phyloP scores from a whole-genome alignment of 176 grass and related monocot species.

The Urochloa ruziziensis region DNA sequence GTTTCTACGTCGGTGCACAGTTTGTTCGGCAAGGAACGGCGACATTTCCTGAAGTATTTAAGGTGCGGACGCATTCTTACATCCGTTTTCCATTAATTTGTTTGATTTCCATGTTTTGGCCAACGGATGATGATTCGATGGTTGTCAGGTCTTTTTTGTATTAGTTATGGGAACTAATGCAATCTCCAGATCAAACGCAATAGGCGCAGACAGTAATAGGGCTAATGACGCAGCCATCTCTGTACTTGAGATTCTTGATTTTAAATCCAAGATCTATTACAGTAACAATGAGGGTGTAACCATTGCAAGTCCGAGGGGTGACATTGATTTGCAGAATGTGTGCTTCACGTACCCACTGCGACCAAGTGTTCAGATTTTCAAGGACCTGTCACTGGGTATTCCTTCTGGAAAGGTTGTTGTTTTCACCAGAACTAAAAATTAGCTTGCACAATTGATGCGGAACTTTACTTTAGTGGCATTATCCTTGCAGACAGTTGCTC shows the following conservation, averaged over 20 bases:
- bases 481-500: conserved; percentile 54
- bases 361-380: conserved; percentile 61
- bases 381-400: conserved; percentile 51
- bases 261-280: conserved; percentile 72
- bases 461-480: background rate
- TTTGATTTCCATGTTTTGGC: background rate
- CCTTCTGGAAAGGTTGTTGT: conserved; percentile 55
- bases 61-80: conserved; percentile 37
- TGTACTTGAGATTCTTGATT: conserved; percentile 66
- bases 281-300: conserved; percentile 51
- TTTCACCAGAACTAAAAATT: background rate
- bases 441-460: background rate
- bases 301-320: conserved; percentile 46
- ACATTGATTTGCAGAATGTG: conserved; percentile 60
- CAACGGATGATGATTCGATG: background rate
- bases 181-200: conserved; percentile 59
- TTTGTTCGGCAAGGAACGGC: conserved; percentile 63
- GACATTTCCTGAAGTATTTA: conserved; percentile 71
- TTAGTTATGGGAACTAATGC: conserved; percentile 47
- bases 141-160: conserved; percentile 56
- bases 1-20: conserved; percentile 78
- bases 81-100: background rate
- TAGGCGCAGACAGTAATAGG: conserved; percentile 57
- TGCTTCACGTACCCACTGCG: conserved; percentile 62
- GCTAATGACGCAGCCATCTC: conserved; percentile 59